Evolutionary conservation across 2,329 filamentous ascomycete species (phyloP).

Genomic region (Cephalotrichum gorgonifer): DNA sequence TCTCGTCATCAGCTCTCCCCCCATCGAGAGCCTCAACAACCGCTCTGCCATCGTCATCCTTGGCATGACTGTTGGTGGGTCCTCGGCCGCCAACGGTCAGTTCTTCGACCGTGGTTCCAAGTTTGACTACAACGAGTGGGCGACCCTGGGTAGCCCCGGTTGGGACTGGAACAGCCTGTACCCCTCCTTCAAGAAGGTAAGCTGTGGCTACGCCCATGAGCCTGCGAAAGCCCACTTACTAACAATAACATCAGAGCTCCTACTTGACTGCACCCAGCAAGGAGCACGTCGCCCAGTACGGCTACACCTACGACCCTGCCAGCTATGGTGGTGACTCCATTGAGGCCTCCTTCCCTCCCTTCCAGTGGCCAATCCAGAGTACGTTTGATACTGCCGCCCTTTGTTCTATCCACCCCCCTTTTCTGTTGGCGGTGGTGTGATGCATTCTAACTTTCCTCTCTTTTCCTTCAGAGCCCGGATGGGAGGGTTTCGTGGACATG

Average conservation of each 20-base stretch:
- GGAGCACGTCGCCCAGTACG: constrained; percentile 15
- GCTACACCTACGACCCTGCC: constrained; percentile 21
- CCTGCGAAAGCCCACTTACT: background rate
- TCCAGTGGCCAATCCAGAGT: constrained; percentile 19
- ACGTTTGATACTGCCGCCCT: background rate
- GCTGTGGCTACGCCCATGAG: background rate
- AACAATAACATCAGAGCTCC: constrained; percentile 3
- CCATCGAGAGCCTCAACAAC: constrained; percentile 17
- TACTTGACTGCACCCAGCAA: constrained; percentile 12
- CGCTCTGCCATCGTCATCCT: constrained; percentile 15
- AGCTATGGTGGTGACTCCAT: constrained; percentile 20
- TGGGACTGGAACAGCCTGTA: constrained; percentile 25
- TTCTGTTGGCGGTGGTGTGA: background rate
- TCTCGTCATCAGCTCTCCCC: constrained; percentile 14
- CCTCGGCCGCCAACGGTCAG: constrained; percentile 25
- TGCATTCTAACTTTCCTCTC: background rate
- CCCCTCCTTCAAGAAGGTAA: constrained; percentile 24
- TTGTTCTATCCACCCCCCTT: background rate
- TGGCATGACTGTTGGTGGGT: constrained; percentile 23
- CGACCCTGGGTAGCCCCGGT: constrained; percentile 15
- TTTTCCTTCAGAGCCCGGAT: constrained; percentile 7
- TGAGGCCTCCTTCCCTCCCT: constrained; percentile 19
- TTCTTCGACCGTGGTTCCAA: constrained; percentile 24
- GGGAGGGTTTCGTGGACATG: constrained; percentile 13
- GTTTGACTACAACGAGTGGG: constrained; percentile 25